Conservation (phyloP, 352 stramenopile species). For the Pythium sp. region DNA sequence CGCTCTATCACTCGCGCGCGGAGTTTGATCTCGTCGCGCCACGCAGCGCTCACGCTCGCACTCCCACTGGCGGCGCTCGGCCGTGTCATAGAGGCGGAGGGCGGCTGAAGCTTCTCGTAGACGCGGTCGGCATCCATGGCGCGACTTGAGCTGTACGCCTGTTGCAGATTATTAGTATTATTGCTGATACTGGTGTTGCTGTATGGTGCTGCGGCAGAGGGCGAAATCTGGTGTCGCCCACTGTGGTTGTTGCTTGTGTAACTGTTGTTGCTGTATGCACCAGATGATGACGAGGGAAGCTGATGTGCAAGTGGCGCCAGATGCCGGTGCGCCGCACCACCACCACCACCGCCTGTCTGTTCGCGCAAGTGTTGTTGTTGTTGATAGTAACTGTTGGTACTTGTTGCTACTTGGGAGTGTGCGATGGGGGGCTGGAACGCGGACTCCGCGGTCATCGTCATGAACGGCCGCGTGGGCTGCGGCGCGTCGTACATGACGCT, state of each 20-base stretch:
- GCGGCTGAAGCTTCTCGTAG: slow-evolving; percentile 14
- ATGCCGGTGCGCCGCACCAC: not conserved
- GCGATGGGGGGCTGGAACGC: not conserved
- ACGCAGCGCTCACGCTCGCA: slow-evolving; percentile 3
- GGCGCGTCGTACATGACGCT: not conserved
- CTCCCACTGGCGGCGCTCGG: not conserved
- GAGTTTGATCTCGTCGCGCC: slow-evolving; percentile 14
- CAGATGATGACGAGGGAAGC: not conserved
- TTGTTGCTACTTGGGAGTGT: not conserved
- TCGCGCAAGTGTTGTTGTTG: slow-evolving; percentile 6
- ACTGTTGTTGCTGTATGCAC: not conserved
- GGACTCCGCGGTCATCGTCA: slow-evolving; percentile 11
- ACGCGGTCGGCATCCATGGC: slow-evolving; percentile 11
- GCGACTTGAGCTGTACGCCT: slow-evolving; percentile 1
- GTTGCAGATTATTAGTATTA: not conserved
- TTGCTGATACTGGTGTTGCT: not conserved
- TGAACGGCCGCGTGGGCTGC: slow-evolving; percentile 16
- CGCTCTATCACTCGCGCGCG: slow-evolving; percentile 3
- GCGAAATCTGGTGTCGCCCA: not conserved
- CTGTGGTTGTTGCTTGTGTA: not conserved
- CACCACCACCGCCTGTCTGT: not conserved
- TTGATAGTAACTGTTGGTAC: not conserved
- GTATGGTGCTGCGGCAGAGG: not conserved
- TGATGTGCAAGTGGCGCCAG: not conserved
- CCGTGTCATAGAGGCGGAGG: not conserved